Evolutionary conservation across 2,329 filamentous ascomycete genomes (phyloP), one percentile per base, ranked within the genome.

Genomic region (Ploettnerulaceae sp.): DNA sequence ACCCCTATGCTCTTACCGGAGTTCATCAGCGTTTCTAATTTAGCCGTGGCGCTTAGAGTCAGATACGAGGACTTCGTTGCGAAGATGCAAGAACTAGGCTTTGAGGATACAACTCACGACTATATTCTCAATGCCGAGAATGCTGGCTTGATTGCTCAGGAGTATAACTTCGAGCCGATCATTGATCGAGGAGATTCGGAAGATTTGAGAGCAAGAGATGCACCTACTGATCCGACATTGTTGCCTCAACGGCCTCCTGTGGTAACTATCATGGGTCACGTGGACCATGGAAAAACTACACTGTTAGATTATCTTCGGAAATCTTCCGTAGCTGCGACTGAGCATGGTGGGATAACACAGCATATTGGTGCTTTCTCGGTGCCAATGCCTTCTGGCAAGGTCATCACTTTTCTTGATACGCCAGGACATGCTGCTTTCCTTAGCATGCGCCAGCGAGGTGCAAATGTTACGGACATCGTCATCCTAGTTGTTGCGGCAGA

Each of bases 211-310:
- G 76, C 86, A 18, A 78, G 82, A 8, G 83, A 89, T 1, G 70
- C 75, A 20, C 78, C 80, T 7, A 81, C 82, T 59, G 87, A 91
- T 64, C 76, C 72, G 38, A 79, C 84, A 0, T 58, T 66, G 11
- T 67, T 96, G 6, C 89, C 89, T 2, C 67, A 72, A 25, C 80
- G 94, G 12, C 91, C 93, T 6, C 94, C 93, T 0, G 89, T 98
- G 26, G 90, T 98, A 29, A 97, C 94, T 0, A 98, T 98, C 61
- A 98, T 98, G 94, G 93, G 93, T 2, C 93, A 98, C 56, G 93
- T 98, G 58, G 94, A 98, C 64, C 93, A 98, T 65, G 93, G 93
- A 44, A 98, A 98, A 71, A 98, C 93, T 0, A 98, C 94, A 0
- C 82, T 98, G 32, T 74, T 98, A 7, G 93, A 98, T 64, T 97